These are phyloP conservation scores for Melaleuca quinquenervia DNA, from an alignment of 345 rosid genomes.

Conservation along the genomic window DNA sequence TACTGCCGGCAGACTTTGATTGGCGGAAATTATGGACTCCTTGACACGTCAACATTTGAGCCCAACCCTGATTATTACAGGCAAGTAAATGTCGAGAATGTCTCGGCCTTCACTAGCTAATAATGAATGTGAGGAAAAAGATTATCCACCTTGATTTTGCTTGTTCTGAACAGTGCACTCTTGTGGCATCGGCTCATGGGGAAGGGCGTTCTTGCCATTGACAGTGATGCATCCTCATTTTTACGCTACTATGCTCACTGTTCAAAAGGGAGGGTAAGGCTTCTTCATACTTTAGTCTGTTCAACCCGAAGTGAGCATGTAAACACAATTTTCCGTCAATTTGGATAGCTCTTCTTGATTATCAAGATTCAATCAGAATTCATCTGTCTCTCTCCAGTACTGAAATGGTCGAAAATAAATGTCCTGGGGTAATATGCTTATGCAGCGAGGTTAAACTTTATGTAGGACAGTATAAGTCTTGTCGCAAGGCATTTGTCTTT, in stretches of 20 bases:
- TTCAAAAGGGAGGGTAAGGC: conserved; percentile 86
- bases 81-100: conserved; percentile 19
- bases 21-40: conserved; percentile 92
- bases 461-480: background rate
- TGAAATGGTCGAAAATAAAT: background rate
- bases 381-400: background rate
- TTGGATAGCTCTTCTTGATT: background rate
- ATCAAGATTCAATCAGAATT: background rate
- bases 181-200: conserved; percentile 98
- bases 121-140: background rate
- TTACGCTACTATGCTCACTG: conserved; percentile 88
- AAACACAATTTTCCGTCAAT: background rate
- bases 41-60: conserved; percentile 46
- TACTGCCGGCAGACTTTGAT: conserved; percentile 94
- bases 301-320: background rate
- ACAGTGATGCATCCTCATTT: conserved; percentile 35
- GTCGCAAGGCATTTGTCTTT: background rate
- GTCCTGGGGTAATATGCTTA: background rate
- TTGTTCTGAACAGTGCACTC: conserved; percentile 51
- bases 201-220: conserved; percentile 56
- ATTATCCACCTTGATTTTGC: background rate
- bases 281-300: background rate
- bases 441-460: background rate
- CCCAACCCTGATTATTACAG: conserved; percentile 99
- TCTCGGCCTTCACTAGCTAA: background rate